Conservation (phyloP, 2,329 filamentous ascomycete species). For the Penicillium sp. region DNA sequence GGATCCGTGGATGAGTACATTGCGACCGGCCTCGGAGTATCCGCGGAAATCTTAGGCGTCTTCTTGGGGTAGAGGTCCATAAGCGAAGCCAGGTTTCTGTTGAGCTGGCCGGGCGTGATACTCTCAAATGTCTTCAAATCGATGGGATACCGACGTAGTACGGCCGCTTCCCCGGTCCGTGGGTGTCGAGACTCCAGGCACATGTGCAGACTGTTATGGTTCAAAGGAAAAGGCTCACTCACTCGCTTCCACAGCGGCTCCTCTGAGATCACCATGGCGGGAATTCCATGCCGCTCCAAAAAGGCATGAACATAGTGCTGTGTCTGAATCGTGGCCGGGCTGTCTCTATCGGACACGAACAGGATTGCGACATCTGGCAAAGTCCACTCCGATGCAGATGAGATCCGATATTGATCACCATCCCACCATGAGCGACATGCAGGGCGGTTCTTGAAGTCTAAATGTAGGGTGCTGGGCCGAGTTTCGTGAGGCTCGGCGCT, state of each 20-base stretch:
- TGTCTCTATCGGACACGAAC: slow-evolving; percentile 44
- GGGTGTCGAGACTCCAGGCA: slow-evolving; percentile 44
- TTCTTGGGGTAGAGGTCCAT: slow-evolving; percentile 36
- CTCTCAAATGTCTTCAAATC: slow-evolving; percentile 52
- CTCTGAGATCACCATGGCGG: slow-evolving; percentile 49
- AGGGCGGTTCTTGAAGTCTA: slow-evolving; percentile 44
- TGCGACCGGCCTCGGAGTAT: slow-evolving; percentile 11
- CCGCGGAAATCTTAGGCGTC: slow-evolving; percentile 21
- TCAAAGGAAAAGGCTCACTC: slow-evolving; percentile 40
- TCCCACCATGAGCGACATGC: slow-evolving; percentile 42
- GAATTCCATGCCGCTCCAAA: slow-evolving; percentile 47
- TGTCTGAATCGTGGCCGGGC: slow-evolving; percentile 28
- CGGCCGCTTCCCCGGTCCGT: slow-evolving; percentile 35
- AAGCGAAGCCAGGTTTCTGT: slow-evolving; percentile 50
- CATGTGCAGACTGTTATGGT: slow-evolving; percentile 46
- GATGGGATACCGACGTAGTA: slow-evolving; percentile 46
- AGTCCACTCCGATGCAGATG: slow-evolving; percentile 45
- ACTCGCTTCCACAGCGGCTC: slow-evolving; percentile 44
- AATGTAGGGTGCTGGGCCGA: slow-evolving; percentile 35
- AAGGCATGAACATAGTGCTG: slow-evolving; percentile 42
- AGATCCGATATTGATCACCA: slow-evolving; percentile 41
- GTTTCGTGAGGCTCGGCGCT: slow-evolving; percentile 26
- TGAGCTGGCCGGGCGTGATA: slow-evolving; percentile 50
- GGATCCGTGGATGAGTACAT: slow-evolving; percentile 21
- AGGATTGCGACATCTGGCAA: slow-evolving; percentile 51